phyloP scores from a whole-genome alignment of 768 basidiomycete genomes.

The Hygrocybe coccinea region DNA sequence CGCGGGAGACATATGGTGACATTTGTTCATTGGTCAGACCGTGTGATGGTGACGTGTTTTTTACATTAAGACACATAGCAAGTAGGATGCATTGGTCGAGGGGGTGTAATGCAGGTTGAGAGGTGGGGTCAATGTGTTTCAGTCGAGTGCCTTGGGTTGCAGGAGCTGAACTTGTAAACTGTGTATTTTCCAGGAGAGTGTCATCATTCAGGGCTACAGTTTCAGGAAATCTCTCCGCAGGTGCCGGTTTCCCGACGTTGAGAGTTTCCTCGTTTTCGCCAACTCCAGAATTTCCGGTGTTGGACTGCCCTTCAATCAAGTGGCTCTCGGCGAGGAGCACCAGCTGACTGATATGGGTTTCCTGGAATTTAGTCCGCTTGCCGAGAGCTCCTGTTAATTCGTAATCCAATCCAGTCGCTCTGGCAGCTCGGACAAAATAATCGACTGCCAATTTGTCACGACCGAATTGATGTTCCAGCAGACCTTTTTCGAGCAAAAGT shows the following conservation, averaged over 20 bases:
- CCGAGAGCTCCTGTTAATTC: conserved; percentile 91
- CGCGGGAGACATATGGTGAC: conserved; percentile 84
- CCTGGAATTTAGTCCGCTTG: conserved; percentile 91
- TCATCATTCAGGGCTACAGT: conserved; percentile 88
- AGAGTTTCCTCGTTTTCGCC: conserved; percentile 2
- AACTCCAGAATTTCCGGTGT: conserved; percentile 10
- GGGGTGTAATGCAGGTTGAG: conserved; percentile 84
- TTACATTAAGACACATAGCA: conserved; percentile 83
- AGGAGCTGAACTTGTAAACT: conserved; percentile 74
- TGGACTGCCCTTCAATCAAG: conserved; percentile 25
- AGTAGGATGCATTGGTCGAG: conserved; percentile 92
- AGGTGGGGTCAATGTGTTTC: conserved; percentile 70
- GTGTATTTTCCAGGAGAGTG: conserved; percentile 89
- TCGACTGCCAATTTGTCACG: conserved; percentile 77
- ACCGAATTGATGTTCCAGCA: conserved; percentile 69
- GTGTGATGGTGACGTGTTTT: conserved; percentile 83
- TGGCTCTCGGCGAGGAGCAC: conserved; percentile 90
- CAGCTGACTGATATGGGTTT: conserved; percentile 79
- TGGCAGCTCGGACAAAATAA: conserved; percentile 72
- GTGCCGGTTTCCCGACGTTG: conserved; percentile 5
- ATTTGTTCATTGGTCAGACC: conserved; percentile 92
- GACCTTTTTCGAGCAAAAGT: conserved; percentile 69
- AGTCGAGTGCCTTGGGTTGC: conserved; percentile 42
- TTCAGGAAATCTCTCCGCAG: conserved; percentile 51
- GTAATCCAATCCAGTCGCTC: conserved; percentile 74